Conservation (phyloP, 805 yeast species). For the Ogataea nakhonphanomensis region DNA sequence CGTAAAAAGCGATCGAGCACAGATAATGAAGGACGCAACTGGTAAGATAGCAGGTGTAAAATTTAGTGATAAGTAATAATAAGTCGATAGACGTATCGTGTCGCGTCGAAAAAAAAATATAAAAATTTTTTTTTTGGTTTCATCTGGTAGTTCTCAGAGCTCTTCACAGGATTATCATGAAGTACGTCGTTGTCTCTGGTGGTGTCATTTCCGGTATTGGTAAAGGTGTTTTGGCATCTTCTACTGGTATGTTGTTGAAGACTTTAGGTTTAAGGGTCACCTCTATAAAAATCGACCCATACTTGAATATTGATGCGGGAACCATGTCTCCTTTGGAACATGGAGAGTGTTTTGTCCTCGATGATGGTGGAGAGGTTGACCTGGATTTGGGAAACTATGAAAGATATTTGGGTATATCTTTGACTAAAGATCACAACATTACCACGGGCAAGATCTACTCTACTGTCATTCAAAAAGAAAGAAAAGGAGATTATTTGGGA, state of each 20-base stretch:
- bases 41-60: slow-evolving; percentile 69
- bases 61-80: slow-evolving; percentile 39
- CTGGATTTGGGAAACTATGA: slow-evolving; percentile 97
- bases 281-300: slow-evolving; percentile 97
- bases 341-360: slow-evolving; percentile 96
- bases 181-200: slow-evolving; percentile 98
- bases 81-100: slow-evolving; percentile 8
- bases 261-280: slow-evolving; percentile 94
- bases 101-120: slow-evolving; percentile 11
- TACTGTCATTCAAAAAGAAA: slow-evolving; percentile 88
- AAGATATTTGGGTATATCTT: slow-evolving; percentile 89
- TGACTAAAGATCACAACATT: slow-evolving; percentile 92
- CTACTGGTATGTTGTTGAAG: slow-evolving; percentile 92
- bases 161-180: slow-evolving; percentile 49
- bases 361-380: slow-evolving; percentile 99
- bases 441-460: slow-evolving; percentile 98
- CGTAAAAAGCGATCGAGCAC: slow-evolving; percentile 69
- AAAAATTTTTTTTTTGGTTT: slow-evolving; percentile 13
- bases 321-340: slow-evolving; percentile 99
- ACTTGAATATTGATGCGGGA: slow-evolving; percentile 99
- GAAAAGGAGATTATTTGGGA: slow-evolving; percentile 96
- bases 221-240: slow-evolving; percentile 96
- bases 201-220: slow-evolving; percentile 99
- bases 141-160: slow-evolving; percentile 2
- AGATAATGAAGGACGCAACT: slow-evolving; percentile 59